These are phyloP conservation scores for Trametopsis cervina DNA, from an alignment of 768 basidiomycete genomes.

Conservation along the genomic window DNA sequence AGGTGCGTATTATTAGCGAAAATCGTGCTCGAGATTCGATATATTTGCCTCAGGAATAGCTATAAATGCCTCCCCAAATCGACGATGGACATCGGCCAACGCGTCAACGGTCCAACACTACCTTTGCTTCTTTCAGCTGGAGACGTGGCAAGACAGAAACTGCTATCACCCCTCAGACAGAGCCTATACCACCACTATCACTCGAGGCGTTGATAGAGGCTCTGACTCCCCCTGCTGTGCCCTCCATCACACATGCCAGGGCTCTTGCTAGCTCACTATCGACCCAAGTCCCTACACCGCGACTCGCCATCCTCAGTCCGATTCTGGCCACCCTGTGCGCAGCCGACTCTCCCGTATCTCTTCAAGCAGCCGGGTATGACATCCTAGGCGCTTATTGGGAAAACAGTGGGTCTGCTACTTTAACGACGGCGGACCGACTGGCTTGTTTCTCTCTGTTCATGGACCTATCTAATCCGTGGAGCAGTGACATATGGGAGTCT, in stretches of 20 bases:
- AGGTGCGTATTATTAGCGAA: background rate
- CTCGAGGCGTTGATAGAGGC: slow-evolving; percentile 42
- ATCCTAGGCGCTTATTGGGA: slow-evolving; percentile 66
- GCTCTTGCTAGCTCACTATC: slow-evolving; percentile 45
- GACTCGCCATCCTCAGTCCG: slow-evolving; percentile 44
- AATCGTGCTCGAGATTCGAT: background rate
- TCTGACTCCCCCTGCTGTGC: slow-evolving; percentile 49
- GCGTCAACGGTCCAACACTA: slow-evolving; percentile 22
- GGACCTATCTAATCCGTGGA: slow-evolving; percentile 42
- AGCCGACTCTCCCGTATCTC: slow-evolving; percentile 40
- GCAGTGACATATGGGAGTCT: slow-evolving; percentile 62
- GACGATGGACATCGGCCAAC: slow-evolving; percentile 19
- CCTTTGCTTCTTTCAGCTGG: slow-evolving; percentile 17
- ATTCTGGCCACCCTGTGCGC: slow-evolving; percentile 57
- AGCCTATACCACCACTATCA: slow-evolving; percentile 18
- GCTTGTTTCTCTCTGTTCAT: slow-evolving; percentile 62
- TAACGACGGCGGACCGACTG: slow-evolving; percentile 52
- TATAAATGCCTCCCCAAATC: slow-evolving; percentile 17
- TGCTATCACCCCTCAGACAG: slow-evolving; percentile 10
- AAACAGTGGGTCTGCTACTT: slow-evolving; percentile 39
- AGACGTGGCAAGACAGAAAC: slow-evolving; percentile 15
- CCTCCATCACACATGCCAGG: slow-evolving; percentile 59
- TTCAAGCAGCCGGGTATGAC: slow-evolving; percentile 68
- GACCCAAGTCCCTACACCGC: slow-evolving; percentile 49
- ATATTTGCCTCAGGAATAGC: background rate